These are phyloP conservation scores for Verticillium tricorpus DNA, from an alignment of 2,329 filamentous ascomycete genomes.

Conservation along the genomic window DNA sequence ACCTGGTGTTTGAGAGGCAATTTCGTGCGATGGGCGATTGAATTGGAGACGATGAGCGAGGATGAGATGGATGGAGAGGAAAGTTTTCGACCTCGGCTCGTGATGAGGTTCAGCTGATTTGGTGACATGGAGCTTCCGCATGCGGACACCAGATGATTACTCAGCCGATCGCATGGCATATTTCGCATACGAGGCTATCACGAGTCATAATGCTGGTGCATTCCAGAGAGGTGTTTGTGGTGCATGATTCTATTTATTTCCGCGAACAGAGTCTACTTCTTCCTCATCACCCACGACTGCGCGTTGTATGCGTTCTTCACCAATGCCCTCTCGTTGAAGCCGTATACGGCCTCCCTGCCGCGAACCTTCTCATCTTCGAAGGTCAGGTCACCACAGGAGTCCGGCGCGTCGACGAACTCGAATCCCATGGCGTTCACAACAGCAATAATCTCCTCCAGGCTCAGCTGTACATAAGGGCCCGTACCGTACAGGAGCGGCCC, in stretches of 20 bases:
- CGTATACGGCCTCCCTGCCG: conserved; percentile 45
- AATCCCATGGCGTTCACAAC: conserved; percentile 48
- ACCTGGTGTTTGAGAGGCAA: background rate
- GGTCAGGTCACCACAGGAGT: conserved; percentile 35
- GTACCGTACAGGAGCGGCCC: conserved; percentile 53
- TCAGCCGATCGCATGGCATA: background rate
- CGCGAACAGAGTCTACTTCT: conserved; percentile 5
- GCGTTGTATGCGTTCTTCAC: conserved; percentile 49
- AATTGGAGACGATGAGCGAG: background rate
- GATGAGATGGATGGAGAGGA: background rate
- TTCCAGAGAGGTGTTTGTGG: background rate
- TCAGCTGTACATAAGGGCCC: conserved; percentile 49
- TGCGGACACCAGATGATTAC: background rate
- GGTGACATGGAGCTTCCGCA: background rate
- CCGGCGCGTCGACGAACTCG: conserved; percentile 38
- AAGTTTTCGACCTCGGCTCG: background rate
- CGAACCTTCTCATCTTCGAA: conserved; percentile 35
- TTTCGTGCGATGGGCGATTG: background rate
- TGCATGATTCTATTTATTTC: background rate
- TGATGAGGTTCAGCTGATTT: background rate
- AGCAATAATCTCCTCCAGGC: conserved; percentile 46
- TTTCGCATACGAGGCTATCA: background rate
- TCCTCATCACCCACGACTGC: conserved; percentile 47
- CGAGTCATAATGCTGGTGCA: background rate
- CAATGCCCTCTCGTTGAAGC: conserved; percentile 44